Percentiles rank a stretch among this genome's conserved stretches.
These are phyloP conservation scores for Pelargonium australe DNA, from an alignment of 441 rosid species.

Conservation along the genomic window DNA sequence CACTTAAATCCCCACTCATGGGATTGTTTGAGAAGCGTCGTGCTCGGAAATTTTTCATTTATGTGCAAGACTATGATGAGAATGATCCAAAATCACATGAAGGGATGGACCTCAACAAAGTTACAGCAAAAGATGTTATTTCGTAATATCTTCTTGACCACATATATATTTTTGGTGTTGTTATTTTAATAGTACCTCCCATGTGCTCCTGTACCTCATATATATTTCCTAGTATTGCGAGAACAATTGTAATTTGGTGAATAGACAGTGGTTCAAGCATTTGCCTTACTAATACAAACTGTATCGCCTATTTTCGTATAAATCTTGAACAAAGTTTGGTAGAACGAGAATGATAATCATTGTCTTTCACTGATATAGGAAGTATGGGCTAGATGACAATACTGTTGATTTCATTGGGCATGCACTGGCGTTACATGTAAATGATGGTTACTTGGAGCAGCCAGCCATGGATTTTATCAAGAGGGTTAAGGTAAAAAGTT, in stretches of 20 bases:
- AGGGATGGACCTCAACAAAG: constrained; percentile 57
- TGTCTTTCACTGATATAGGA: constrained; percentile 25
- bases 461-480: constrained; percentile 61
- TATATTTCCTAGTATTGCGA: no score
- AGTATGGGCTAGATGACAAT: constrained; percentile 69
- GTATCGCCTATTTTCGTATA: not conserved
- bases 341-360: not conserved
- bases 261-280: no score
- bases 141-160: constrained; percentile 32
- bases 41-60: constrained; percentile 64
- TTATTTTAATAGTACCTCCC: not conserved
- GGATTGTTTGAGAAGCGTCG: constrained; percentile 71
- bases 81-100: constrained; percentile 69
- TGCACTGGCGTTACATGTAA: constrained; percentile 61
- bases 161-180: not conserved
- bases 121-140: constrained; percentile 58
- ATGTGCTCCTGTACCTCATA: no score
- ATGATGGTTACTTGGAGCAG: constrained; percentile 57
- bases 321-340: not conserved
- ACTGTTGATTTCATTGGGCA: constrained; percentile 69
- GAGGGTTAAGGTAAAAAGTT: constrained; percentile 45
- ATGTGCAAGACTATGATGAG: constrained; percentile 67
- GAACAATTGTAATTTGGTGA: no score
- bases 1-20: constrained; percentile 65
- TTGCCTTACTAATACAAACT: not conserved